Base-by-base conservation (phyloP, 1,284 basidiomycete genomes). In the Rhizopogon hawkerae region DNA sequence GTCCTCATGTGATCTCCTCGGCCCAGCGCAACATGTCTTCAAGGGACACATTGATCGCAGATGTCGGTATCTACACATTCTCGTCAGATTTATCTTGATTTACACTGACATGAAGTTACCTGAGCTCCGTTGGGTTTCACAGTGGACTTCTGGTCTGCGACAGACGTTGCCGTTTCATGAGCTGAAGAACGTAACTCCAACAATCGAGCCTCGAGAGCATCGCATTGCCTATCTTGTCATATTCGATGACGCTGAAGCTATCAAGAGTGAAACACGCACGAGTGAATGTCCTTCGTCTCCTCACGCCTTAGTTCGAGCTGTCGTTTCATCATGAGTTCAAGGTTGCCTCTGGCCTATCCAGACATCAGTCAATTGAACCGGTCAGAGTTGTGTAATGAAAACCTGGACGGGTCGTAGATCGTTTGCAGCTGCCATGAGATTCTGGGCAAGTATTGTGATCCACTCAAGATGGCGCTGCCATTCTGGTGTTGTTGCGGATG, bases 391-490 rank as follows among this genome's bases (percentile, higher is more conserved):
- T 39, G 39, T 43, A 48, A 46, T 34, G 21, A 38, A 57, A 55
- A 81, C 85, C 72, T 89, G 86, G 7, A 88, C 82, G 2, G 86
- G 86, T n/a, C 85, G 78, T 49, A 89, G 66, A 57, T 89, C 85
- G 56, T 89, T 88, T 29, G 83, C 85, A 21, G 85, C 83, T 5
- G 84, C 85, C 83, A 89, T 86, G 36, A 89, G 69, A 62, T 89
- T 89, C 61, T 85, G 84, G n/a, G 78, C 77, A 48, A 89, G 74
- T 1, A 84, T 69, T 13, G 73, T 79, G 43, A 88, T 82, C 86
- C 86, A 89, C 59, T 86, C 83, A 3, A 84, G 70, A 46, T 83
- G 76, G 46, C 75, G 69, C 50, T 79, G 75, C 86, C 85, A 89
- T 54, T 85, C 83, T 11, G 84, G 81, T 33, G 73, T 69, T 16